These are phyloP conservation scores for Sporothrix protearum DNA, from an alignment of 2,329 filamentous ascomycete species.

Conservation along the genomic window DNA sequence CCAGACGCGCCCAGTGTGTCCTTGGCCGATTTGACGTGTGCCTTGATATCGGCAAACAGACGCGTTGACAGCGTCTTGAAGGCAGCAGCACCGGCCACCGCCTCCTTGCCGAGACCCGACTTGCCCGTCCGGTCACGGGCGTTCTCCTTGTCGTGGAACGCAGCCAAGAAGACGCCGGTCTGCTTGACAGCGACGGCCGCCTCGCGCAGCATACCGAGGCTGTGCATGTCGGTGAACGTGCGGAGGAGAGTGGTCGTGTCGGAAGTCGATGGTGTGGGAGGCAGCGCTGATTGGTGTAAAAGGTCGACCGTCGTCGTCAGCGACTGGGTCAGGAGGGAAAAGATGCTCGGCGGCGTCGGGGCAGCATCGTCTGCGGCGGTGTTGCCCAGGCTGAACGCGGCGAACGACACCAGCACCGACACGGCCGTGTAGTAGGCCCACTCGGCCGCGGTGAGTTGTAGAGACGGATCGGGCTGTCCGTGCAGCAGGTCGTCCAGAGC, in stretches of 20 bases:
- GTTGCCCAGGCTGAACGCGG: slow-evolving; percentile 29
- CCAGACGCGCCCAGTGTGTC: slow-evolving; percentile 35
- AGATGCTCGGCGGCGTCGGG: not conserved
- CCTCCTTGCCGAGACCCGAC: slow-evolving; percentile 36
- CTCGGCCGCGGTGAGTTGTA: slow-evolving; percentile 43
- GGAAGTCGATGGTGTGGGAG: not conserved
- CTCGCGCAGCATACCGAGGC: slow-evolving; percentile 40
- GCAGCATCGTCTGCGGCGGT: not conserved
- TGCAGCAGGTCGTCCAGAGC: slow-evolving; percentile 42
- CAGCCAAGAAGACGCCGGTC: slow-evolving; percentile 34
- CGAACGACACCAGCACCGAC: slow-evolving; percentile 39
- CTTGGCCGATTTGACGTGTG: slow-evolving; percentile 35
- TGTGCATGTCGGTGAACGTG: slow-evolving; percentile 37
- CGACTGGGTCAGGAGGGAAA: slow-evolving; percentile 4
- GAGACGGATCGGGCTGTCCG: slow-evolving; percentile 22
- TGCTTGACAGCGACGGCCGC: slow-evolving; percentile 36
- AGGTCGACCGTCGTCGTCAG: slow-evolving; percentile 25
- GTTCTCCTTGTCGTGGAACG: slow-evolving; percentile 35
- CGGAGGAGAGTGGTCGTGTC: slow-evolving; percentile 29
- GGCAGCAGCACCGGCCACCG: slow-evolving; percentile 35
- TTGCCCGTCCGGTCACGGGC: slow-evolving; percentile 36
- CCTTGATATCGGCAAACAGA: slow-evolving; percentile 33
- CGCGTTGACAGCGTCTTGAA: slow-evolving; percentile 24
- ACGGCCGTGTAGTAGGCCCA: slow-evolving; percentile 44
- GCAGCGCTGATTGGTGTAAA: slow-evolving; percentile 13